Percentiles rank a stretch among this genome's conserved stretches.
Conservation (phyloP, 2,329 filamentous ascomycete genomes). For the Tolypocladium inflatum region DNA sequence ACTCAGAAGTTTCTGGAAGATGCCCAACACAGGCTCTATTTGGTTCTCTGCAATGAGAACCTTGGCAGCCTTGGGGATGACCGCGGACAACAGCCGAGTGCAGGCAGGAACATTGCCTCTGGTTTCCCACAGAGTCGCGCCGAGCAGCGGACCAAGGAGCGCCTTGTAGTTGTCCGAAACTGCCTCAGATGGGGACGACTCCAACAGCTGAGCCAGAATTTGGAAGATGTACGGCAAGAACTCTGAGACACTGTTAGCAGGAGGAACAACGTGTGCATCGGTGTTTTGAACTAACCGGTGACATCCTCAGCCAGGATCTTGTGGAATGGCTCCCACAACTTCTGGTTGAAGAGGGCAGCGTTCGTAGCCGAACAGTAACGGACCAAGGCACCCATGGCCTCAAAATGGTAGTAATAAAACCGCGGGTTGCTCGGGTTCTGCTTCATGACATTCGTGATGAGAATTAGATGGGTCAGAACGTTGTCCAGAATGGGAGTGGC, state of each 20-base stretch:
- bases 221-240: slow-evolving; percentile 97
- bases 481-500: slow-evolving; percentile 64
- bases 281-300: slow-evolving; percentile 44
- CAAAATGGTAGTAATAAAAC: slow-evolving; percentile 98
- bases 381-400: slow-evolving; percentile 84
- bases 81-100: slow-evolving; percentile 71
- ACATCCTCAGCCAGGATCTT: slow-evolving; percentile 73
- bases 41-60: slow-evolving; percentile 72
- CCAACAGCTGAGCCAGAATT: slow-evolving; percentile 81
- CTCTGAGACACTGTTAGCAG: slow-evolving; percentile 41
- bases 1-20: slow-evolving; percentile 83
- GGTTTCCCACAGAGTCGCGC: slow-evolving; percentile 80
- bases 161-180: slow-evolving; percentile 74
- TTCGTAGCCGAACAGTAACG: slow-evolving; percentile 54
- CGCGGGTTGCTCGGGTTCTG: slow-evolving; percentile 93
- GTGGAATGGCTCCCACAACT: slow-evolving; percentile 76
- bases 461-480: slow-evolving; percentile 75
- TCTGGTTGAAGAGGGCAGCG: slow-evolving; percentile 65
- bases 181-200: slow-evolving; percentile 70
- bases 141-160: slow-evolving; percentile 68
- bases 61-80: slow-evolving; percentile 68
- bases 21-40: slow-evolving; percentile 79
- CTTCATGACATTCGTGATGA: slow-evolving; percentile 85
- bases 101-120: slow-evolving; percentile 89
- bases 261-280: background rate